Evolutionary conservation across 208 protist species (phyloP).

Genomic region (Crithidia expoeki): DNA sequence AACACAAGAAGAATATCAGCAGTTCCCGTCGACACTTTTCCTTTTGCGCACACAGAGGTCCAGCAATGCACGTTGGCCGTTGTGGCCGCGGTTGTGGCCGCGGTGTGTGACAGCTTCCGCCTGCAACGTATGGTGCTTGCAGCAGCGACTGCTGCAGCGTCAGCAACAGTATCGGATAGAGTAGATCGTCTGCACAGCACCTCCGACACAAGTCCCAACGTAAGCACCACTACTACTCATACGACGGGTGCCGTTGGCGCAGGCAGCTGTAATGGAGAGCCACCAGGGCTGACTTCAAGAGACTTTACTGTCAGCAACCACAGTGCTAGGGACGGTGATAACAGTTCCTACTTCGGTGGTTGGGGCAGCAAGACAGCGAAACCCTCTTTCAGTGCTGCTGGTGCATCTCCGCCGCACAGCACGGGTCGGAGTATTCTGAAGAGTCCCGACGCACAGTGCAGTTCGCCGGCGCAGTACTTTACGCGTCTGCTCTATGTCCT

Average conservation of each 20-base stretch:
- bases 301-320: neutral
- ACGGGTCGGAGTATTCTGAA: neutral
- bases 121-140: constrained; percentile 30
- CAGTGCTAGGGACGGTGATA: neutral
- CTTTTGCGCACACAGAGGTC: constrained; percentile 32
- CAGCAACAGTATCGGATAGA: neutral
- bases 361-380: constrained; percentile 1
- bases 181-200: neutral
- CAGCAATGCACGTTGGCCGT: constrained; percentile 62
- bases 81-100: constrained; percentile 44
- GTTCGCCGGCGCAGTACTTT: constrained; percentile 19
- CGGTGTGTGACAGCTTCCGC: constrained; percentile 60
- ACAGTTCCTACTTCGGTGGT: constrained; percentile 25
- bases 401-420: too few relatives aligned
- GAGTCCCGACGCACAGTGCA: neutral
- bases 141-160: neutral
- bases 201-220: neutral
- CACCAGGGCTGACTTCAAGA: neutral
- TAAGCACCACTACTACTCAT: neutral
- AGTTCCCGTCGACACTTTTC: neutral
- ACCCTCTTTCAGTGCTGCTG: too few relatives aligned
- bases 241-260: neutral
- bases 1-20: too few relatives aligned
- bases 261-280: too few relatives aligned
- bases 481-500: constrained; percentile 27